These are phyloP conservation scores for Achaetomium macrosporum DNA, from an alignment of 2,329 filamentous ascomycete genomes.

Conservation along the genomic window DNA sequence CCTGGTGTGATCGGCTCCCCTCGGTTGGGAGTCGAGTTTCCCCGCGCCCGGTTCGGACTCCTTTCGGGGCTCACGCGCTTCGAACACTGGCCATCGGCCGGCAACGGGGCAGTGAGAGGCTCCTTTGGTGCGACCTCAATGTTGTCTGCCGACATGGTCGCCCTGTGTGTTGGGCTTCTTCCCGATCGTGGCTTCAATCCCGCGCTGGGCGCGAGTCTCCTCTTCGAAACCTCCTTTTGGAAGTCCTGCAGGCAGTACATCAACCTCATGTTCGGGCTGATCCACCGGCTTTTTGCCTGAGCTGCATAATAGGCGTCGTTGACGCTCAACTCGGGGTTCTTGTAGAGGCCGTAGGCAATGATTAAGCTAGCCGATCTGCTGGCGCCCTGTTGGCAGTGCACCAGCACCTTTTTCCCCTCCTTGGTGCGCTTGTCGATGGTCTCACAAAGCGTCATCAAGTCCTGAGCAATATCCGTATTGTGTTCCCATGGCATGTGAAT, in stretches of 20 bases:
- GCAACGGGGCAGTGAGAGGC: constrained; percentile 56
- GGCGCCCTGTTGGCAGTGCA: constrained; percentile 83
- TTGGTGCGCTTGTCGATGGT: constrained; percentile 66
- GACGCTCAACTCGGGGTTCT: constrained; percentile 68
- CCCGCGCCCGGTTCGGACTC: constrained; percentile 43
- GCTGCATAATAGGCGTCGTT: constrained; percentile 80
- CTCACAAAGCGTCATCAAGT: constrained; percentile 69
- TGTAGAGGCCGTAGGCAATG: constrained; percentile 78
- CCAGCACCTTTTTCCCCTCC: constrained; percentile 69
- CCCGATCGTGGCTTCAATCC: constrained; percentile 45
- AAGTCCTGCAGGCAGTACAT: constrained; percentile 88
- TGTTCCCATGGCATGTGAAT: constrained; percentile 86
- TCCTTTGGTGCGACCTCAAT: constrained; percentile 48
- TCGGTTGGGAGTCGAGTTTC: constrained; percentile 46
- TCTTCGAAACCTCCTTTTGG: constrained; percentile 55
- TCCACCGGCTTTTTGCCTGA: constrained; percentile 78
- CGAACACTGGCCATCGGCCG: constrained; percentile 44
- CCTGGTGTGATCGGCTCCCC: constrained; percentile 51
- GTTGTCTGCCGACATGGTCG: constrained; percentile 54
- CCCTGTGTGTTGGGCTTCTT: constrained; percentile 52
- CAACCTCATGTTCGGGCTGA: constrained; percentile 85
- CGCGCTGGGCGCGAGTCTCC: constrained; percentile 39
- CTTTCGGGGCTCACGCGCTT: constrained; percentile 35
- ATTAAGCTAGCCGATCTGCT: constrained; percentile 81
- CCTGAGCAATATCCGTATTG: constrained; percentile 76